Base-by-base conservation (phyloP, 2,329 filamentous ascomycete genomes). In the Colletotrichum sp. region DNA sequence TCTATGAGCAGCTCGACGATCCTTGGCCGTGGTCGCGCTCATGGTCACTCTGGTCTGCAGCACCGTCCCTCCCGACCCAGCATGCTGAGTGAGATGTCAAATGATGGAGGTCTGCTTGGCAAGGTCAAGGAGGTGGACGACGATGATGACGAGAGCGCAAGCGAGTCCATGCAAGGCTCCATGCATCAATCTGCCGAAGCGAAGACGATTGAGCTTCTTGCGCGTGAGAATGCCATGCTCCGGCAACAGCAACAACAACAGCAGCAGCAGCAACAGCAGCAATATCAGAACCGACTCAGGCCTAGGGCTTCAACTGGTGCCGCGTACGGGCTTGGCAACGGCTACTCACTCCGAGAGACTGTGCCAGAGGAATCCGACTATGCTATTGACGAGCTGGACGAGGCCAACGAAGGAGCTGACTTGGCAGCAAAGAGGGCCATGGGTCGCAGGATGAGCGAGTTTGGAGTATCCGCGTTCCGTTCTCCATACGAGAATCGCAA, bases 11-110 rank as follows among this genome's bases (percentile, higher is more conserved):
- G 89, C 5, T 86, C 90, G 6, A 85, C 90, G 5, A 85, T 89
- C 26, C 83, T 91, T 15, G 87, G 89, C n/a, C 88, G 91, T 64
- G 85, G 88, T 65, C 88, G 90, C 66, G 81, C 87, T 4, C 79
- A 77, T 44, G 89, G 90, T 26, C 92, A 93, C 77, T 90, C 94
- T 32, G 93, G 91, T 75, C 88, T 98, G 36, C 95, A 96, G 80
- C 94, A 97, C 82, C 92, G 95, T 44, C 94, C 95, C 6, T 98
- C 96, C 16, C 92, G 93, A 68, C 93, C 93, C 49, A 95, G 93
- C 81, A 93, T 95, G 89, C 86, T 95, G 34, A 95, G 93, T 77
- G 93, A 95, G 81, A 92, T 93, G 91, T 90, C 91, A 16, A 93
- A 87, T 76, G 92, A 93, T 73, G 90, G 90, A 44, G 88, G 86